Percentiles rank a stretch among this genome's conserved stretches.
These are phyloP conservation scores for Aegilops speltoides DNA, from an alignment of 176 grass and related monocot genomes.

Conservation along the genomic window DNA sequence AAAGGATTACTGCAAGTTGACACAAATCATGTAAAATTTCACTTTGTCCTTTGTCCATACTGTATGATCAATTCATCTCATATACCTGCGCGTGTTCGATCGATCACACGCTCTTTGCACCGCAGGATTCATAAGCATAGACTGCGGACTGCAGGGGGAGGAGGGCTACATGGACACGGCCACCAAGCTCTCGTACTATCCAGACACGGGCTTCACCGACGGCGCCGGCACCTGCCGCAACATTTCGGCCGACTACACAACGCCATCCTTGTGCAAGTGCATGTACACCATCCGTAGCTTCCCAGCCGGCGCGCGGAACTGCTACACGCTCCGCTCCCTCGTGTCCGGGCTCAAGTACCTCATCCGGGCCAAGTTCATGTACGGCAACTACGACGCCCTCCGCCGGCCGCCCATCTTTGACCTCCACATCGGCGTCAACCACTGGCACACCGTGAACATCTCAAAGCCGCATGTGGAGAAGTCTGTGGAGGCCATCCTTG, in stretches of 20 bases:
- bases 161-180: slow-evolving; percentile 15
- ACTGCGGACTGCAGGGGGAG: slow-evolving; percentile 46
- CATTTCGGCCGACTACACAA: slow-evolving; percentile 30
- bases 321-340: slow-evolving; percentile 55
- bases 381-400: slow-evolving; percentile 59
- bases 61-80: background rate
- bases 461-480: background rate
- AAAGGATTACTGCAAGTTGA: too few relatives aligned
- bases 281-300: slow-evolving; percentile 51
- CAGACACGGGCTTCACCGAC: slow-evolving; percentile 50
- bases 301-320: slow-evolving; percentile 27
- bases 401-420: slow-evolving; percentile 34
- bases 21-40: too few relatives aligned
- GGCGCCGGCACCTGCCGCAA: slow-evolving; percentile 31
- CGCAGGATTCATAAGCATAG: slow-evolving; percentile 70
- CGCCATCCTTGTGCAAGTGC: background rate
- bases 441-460: slow-evolving; percentile 45
- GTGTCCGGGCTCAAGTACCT: slow-evolving; percentile 41
- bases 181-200: slow-evolving; percentile 9
- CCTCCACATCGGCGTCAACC: slow-evolving; percentile 57
- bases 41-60: background rate
- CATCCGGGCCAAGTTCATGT: slow-evolving; percentile 44
- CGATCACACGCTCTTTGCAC: background rate
- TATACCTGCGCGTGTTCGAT: background rate
- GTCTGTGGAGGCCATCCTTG: slow-evolving; percentile 3